Base-by-base conservation (phyloP, 352 stramenopile species). In the Thalassiosira mediterranea region DNA sequence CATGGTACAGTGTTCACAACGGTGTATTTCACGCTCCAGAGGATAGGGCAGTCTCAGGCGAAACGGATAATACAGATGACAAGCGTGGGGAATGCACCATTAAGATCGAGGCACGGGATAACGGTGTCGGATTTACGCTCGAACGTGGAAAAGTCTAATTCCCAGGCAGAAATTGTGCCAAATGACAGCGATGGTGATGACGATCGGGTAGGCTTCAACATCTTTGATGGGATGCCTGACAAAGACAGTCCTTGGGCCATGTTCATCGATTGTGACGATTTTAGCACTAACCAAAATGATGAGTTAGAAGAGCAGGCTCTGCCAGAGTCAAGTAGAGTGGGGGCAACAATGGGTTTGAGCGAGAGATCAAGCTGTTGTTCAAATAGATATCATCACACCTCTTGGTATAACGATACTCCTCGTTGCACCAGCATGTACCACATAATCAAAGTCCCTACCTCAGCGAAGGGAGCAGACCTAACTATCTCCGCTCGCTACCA, bases 191-290 rank as follows among this genome's bases (percentile, higher is more conserved):
- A 28, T n/a, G 64, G 17, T 7, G 17, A 32, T 37, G 31, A 19
- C 47, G 37, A 48, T 5, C 8, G 21, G 4, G 5, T 23, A 5
- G 21, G 7, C 8, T 67, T 67, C 37, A 37, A 25, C 21, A 80
- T 80, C 34, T 80, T 80, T 54, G 61, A 74, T 74, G 71, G 71
- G 4, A 66, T 37, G 26, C 71, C 71, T 4, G 38, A 47, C 0
- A 46, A 69, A 31, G 48, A 74, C 37, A 64, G 40, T 53, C 71
- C 71, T 4, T 80, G 62, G 62, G 56, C 46, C 0, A 40, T 7
- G 8, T 53, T 26, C 44, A 53, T 53, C 17, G 44, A 53, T 10
- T n/a, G 8, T 7, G 44, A 53, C 8, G 44, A 53, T 42, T 7
- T 13, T 42, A 13, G 13, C 34, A 13, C 7, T 13, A 13, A 42